Conservation (phyloP, 257 asterid species). For the Solanum piurae region DNA sequence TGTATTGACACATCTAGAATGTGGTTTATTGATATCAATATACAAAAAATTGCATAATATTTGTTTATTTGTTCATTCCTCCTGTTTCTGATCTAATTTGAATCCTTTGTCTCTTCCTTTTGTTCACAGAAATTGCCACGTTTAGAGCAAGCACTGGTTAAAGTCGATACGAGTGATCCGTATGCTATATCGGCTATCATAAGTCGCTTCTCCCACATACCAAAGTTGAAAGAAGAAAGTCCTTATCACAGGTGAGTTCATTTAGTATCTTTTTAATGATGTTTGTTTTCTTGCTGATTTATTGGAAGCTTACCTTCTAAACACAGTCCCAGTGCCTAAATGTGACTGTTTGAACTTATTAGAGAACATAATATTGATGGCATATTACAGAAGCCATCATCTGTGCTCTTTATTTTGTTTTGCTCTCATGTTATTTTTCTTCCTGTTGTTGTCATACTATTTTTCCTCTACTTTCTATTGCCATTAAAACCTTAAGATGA, state of each 20-base stretch:
- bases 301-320: neutral
- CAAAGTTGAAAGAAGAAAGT: slow-evolving; percentile 46
- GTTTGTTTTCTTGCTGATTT: neutral
- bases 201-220: slow-evolving; percentile 35
- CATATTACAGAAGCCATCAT: neutral
- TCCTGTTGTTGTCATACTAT: neutral
- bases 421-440: neutral
- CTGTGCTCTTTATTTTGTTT: neutral
- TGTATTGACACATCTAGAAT: neutral
- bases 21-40: accelerated
- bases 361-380: neutral
- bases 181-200: slow-evolving; percentile 45
- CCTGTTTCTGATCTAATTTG: neutral
- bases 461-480: neutral
- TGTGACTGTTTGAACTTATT: neutral
- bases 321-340: neutral
- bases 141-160: slow-evolving; percentile 47
- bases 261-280: neutral
- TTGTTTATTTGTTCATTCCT: neutral
- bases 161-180: slow-evolving; percentile 54
- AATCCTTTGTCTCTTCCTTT: neutral
- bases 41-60: too few relatives aligned
- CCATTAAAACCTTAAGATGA: neutral
- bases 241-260: slow-evolving; percentile 44
- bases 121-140: slow-evolving; percentile 39